Evolutionary conservation across 2,329 filamentous ascomycete species (phyloP), one percentile per base, ranked within the genome.

Genomic region (Pseudogymnoascus sp.): DNA sequence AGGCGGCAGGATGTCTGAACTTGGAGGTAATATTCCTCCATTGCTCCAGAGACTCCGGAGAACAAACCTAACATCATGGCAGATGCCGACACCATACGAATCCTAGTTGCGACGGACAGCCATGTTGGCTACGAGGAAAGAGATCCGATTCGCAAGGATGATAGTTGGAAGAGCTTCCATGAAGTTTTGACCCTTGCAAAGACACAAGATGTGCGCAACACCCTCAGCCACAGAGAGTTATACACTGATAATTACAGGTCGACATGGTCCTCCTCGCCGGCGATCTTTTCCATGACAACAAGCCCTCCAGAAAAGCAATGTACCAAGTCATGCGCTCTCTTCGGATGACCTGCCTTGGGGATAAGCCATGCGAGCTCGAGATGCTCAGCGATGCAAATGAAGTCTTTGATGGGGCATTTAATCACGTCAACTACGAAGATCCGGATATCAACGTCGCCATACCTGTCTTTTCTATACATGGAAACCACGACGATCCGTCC

Each of bases 401-500:
- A 70, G 90, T 93, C 66, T 97, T 99, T 69, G 88, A 91, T 65
- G 90, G 90, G 5, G 87, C 91, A 0, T 96, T 97, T 72, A 88
- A 91, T 59, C 90, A 97, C 73, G 93, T 96, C 75, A 99, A 99
- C 75, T 99, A 99, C 75, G 92, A 97, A 75, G 94, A 99, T 70
- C 86, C 91, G 23, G 91, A 99, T 69, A 97, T 99, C 75, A 99
- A 99, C 70, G 86, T 99, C 64, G 91, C 92, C 1, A 97, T 97
- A 62, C 94, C 94, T 0, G 92, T 99, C 28, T 99, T 99, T 73
- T 96, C 93, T 0, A 99, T 99, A 41, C 95, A 99, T 70, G 94
- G 94, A 52, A 99, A 99, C 71, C 94, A 99, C 73, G 94, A 99
- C 72, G 94, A 99, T 72, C 94, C 94, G 0, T 95, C 92, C n/a